phyloP scores from a whole-genome alignment of 352 stramenopile species.

The Blastocystis sp. region DNA sequence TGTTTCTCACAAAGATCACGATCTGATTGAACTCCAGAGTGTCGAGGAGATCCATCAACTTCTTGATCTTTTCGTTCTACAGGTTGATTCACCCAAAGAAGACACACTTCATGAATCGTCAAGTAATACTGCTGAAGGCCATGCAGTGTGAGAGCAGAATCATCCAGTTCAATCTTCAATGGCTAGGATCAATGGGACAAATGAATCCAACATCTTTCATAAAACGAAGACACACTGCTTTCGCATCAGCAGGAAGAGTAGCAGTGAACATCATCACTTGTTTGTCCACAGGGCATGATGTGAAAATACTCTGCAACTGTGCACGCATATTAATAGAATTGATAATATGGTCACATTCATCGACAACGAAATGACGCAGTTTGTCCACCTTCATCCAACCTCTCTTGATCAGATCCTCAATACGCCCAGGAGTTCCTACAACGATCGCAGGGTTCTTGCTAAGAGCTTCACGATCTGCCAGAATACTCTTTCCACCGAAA shows the following conservation, averaged over 20 bases:
- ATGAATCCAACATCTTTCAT: constrained; percentile 68
- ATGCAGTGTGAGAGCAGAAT: constrained; percentile 98
- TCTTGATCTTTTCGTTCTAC: constrained; percentile 91
- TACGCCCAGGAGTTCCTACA: constrained; percentile 93
- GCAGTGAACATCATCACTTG: constrained; percentile 98
- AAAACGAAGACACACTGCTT: constrained; percentile 98
- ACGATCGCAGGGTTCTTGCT: constrained; percentile 80
- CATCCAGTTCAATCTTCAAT: constrained; percentile 99
- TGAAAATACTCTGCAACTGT: constrained; percentile 99
- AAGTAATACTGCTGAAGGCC: constrained; percentile 99
- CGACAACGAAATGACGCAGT: constrained; percentile 99
- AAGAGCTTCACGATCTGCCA: neutral
- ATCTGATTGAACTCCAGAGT: constrained; percentile 99
- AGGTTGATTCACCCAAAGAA: neutral
- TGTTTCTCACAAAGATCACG: constrained; percentile 72
- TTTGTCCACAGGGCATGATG: constrained; percentile 95
- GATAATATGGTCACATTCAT: constrained; percentile 99
- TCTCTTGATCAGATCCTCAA: constrained; percentile 72
- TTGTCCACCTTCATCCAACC: constrained; percentile 89
- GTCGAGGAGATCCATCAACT: constrained; percentile 98
- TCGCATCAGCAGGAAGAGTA: constrained; percentile 96
- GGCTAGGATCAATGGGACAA: constrained; percentile 68
- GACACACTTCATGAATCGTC: constrained; percentile 85
- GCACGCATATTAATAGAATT: constrained; percentile 95
- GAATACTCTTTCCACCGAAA: constrained; percentile 64